phyloP scores from a whole-genome alignment of 352 stramenopile species.

The Globisporangium cystogenes region DNA sequence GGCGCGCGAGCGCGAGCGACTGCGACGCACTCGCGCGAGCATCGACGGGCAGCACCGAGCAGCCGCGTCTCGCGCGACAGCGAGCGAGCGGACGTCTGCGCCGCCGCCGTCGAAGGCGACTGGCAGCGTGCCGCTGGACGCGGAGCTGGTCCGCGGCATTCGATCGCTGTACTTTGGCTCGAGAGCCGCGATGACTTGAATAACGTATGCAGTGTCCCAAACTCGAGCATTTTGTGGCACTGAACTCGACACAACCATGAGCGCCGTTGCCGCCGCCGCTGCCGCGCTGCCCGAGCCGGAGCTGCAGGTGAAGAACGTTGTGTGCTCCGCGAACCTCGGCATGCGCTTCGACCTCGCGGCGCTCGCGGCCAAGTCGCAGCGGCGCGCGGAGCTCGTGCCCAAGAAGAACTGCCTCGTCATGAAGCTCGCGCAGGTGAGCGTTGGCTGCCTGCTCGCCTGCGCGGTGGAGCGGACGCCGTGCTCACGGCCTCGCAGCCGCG shows the following conservation, averaged over 20 bases:
- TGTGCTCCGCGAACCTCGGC: conserved; percentile 75
- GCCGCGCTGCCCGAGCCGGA: conserved; percentile 7
- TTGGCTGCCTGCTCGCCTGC: no score
- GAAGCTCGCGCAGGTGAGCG: conserved; percentile 48
- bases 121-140: conserved; percentile 12
- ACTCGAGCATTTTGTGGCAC: no score
- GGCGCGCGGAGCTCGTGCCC: conserved; percentile 64
- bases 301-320: conserved; percentile 75
- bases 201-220: not conserved
- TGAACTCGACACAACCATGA: no score
- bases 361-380: conserved; percentile 69
- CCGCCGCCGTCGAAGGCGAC: not conserved
- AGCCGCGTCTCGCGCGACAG: not conserved
- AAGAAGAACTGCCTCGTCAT: conserved; percentile 87
- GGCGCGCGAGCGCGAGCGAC: not conserved
- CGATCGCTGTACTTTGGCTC: conserved; percentile 23
- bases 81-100: not conserved
- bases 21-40: not conserved
- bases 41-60: not conserved
- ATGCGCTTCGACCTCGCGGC: conserved; percentile 77
- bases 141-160: conserved; percentile 25
- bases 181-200: not conserved
- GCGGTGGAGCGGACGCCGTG: no score
- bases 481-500: conserved; percentile 30
- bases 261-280: conserved; percentile 5